Evolutionary conservation across 345 rosid species (phyloP), one percentile per base, ranked within the genome.

Genomic region (Citropsis articulata): DNA sequence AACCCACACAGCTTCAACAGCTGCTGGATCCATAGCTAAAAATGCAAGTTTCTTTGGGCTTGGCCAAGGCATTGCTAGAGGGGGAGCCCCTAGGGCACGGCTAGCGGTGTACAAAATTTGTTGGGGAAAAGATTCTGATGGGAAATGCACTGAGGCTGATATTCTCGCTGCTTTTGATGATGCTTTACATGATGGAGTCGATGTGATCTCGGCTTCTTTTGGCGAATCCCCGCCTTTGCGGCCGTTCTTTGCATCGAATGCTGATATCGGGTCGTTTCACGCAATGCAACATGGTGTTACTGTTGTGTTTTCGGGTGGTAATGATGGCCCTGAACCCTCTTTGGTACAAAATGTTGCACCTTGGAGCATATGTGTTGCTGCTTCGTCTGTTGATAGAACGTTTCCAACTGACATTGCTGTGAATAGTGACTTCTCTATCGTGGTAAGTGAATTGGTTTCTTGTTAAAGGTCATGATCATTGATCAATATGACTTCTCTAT

Each of bases 31-130:
- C 65, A 27, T 86, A 1, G 88, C 81, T 1, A 67, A 14, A 60
- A 84, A 86, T 59, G 90, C 78, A 6, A 80, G 82, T 77, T 84
- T 84, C 77, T 56, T 78, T 0, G 89, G 86, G 18, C 62, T 87
- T 1, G 92, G 84, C 2, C 24, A 31, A 65, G 95, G 95, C 12
- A 85, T 62, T 0, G 91, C 92, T 2, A 80, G 91, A 53, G 95
- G 95, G 9, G 95, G 95, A 35, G 92, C 92, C 6, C 91, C 92
- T 2, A 83, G 78, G 83, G 90, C 93, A 33, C 81, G 92, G 61
- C 72, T 91, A 8, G 92, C 93, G 0, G 90, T 91, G 70, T 89
- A 77, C 84, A 91, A 91, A 79, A 76, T 81, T 1, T 88, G 95
- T 35, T 89, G 92, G 92, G 80, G 77, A 42, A 76, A 71, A 31